phyloP scores from a whole-genome alignment of 805 yeast genomes.

The Pichia rugopelliculosa region DNA sequence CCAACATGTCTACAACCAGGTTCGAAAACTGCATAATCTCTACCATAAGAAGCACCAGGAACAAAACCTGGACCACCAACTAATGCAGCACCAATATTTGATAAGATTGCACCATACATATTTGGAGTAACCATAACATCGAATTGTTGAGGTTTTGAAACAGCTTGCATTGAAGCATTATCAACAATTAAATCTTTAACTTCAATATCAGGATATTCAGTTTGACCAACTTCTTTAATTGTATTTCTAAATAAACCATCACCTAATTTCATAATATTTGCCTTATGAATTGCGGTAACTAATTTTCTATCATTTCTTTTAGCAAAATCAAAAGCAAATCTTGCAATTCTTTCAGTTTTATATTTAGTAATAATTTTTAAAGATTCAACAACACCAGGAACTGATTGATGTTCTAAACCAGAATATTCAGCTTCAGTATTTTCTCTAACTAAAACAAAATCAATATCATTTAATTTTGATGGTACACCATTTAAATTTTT shows the following conservation, averaged over 20 bases:
- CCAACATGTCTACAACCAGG: conserved; percentile 99
- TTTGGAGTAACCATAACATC: conserved; percentile 97
- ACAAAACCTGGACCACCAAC: conserved; percentile 98
- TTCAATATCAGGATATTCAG: conserved; percentile 75
- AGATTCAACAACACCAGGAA: conserved; percentile 96
- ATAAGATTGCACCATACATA: conserved; percentile 93
- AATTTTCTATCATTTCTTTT: conserved; percentile 81
- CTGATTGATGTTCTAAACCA: conserved; percentile 95
- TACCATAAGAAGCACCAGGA: conserved; percentile 97
- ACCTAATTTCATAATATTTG: conserved; percentile 97
- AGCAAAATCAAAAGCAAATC: conserved; percentile 95
- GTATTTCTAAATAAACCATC: conserved; percentile 97
- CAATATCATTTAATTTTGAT: conserved; percentile 81
- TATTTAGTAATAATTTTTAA: conserved; percentile 88
- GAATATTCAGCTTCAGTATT: conserved; percentile 99
- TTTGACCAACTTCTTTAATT: conserved; percentile 76
- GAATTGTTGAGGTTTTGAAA: conserved; percentile 95
- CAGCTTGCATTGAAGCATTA: conserved; percentile 99
- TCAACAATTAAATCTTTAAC: conserved; percentile 94
- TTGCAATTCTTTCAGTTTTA: conserved; percentile 95
- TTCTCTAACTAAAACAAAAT: conserved; percentile 93
- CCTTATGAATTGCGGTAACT: conserved; percentile 97
- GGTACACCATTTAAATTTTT: conserved; percentile 92
- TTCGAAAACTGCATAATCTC: conserved; percentile 96
- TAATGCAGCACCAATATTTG: conserved; percentile 95